Percentiles rank a stretch among this genome's conserved stretches.
Conservation (phyloP, 768 basidiomycete species). For the Chalciporus chontae region DNA sequence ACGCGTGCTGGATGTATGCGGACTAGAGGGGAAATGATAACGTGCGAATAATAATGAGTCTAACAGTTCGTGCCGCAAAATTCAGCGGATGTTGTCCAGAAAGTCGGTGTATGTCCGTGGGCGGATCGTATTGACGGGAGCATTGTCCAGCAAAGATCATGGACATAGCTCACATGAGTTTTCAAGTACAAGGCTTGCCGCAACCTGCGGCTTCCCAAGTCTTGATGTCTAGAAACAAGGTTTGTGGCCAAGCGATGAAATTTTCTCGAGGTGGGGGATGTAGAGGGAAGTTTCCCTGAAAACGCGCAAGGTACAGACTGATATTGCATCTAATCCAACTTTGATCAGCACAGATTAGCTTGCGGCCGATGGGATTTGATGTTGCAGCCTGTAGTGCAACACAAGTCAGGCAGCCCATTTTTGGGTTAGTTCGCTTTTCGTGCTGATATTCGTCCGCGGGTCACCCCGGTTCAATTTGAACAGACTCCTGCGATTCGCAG, state of each 20-base stretch:
- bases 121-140: conserved; percentile 2
- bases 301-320: neutral
- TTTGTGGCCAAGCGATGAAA: neutral
- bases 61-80: neutral
- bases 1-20: too few species aligned
- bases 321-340: neutral
- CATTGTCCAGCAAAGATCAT: neutral
- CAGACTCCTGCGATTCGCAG: neutral
- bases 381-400: neutral
- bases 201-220: neutral
- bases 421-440: neutral
- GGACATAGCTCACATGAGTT: neutral
- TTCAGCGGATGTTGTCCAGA: conserved; percentile 4
- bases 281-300: neutral
- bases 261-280: neutral
- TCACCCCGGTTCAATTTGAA: conserved; percentile 10
- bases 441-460: neutral
- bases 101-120: neutral
- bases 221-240: neutral
- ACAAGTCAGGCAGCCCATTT: neutral
- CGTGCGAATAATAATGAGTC: too few species aligned
- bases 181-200: neutral
- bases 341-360: neutral
- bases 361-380: neutral
- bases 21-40: too few species aligned